These are phyloP conservation scores for Flaveria linearis DNA, from an alignment of 129 eudicot genomes.

Conservation along the genomic window DNA sequence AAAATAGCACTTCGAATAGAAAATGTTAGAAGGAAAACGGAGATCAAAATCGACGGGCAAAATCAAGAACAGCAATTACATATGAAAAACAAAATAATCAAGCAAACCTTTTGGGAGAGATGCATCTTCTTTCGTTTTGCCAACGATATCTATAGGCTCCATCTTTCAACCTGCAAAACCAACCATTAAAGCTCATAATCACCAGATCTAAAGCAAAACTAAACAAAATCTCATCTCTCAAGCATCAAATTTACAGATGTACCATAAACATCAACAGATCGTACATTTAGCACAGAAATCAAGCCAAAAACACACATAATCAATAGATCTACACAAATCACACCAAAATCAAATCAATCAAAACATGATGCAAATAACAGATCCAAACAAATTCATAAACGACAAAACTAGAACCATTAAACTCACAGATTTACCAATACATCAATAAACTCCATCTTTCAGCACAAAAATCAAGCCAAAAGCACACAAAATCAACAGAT, in stretches of 20 bases:
- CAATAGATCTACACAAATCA: neutral
- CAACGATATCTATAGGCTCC: slow-evolving; percentile 95
- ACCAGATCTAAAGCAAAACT: slow-evolving; percentile 1
- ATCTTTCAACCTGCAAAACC: slow-evolving; percentile 42
- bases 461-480: neutral
- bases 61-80: neutral
- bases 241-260: slow-evolving; percentile 5
- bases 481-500: neutral
- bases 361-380: slow-evolving; percentile 7
- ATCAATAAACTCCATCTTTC: neutral
- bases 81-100: neutral
- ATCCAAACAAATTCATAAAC: neutral
- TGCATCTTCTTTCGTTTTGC: slow-evolving; percentile 89
- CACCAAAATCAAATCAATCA: neutral
- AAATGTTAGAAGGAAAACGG: too few relatives aligned
- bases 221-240: neutral
- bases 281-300: neutral
- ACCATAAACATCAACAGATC: neutral
- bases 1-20: neutral
- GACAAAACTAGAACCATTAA: neutral
- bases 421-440: slow-evolving; percentile 25
- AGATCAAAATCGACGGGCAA: neutral
- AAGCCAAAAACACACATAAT: neutral
- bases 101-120: slow-evolving; percentile 89
- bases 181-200: neutral